Percentiles rank a stretch among this genome's conserved stretches.
Conservation (phyloP, 352 stramenopile species). For the Phytophthora litchii region DNA sequence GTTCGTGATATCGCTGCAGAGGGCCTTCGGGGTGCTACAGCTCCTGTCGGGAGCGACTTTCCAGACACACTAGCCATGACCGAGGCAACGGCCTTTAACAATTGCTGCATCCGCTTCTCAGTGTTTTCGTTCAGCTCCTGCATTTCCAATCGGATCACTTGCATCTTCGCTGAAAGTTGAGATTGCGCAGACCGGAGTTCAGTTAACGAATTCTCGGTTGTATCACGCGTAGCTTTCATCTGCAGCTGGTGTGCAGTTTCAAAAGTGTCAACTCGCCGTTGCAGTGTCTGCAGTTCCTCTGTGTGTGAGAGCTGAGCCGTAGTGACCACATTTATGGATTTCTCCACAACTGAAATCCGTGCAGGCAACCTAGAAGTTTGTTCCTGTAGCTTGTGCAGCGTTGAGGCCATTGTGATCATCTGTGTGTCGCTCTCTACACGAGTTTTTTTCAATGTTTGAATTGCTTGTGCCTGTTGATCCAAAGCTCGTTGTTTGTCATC, state of each 20-base stretch:
- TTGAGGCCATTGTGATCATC: slow-evolving; percentile 15
- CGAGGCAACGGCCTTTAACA: slow-evolving; percentile 28
- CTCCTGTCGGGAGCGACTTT: slow-evolving; percentile 5
- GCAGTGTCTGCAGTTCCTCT: slow-evolving; percentile 21
- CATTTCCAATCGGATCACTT: slow-evolving; percentile 49
- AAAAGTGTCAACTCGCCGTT: slow-evolving; percentile 35
- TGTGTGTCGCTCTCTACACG: slow-evolving; percentile 24
- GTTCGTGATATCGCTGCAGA: slow-evolving; percentile 7
- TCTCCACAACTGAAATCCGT: slow-evolving; percentile 35
- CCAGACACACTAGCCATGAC: not conserved
- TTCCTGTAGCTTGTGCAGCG: slow-evolving; percentile 36
- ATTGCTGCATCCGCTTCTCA: slow-evolving; percentile 38
- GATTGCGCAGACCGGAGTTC: slow-evolving; percentile 29
- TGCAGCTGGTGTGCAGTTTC: slow-evolving; percentile 33
- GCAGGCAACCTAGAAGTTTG: slow-evolving; percentile 27
- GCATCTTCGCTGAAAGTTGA: slow-evolving; percentile 49
- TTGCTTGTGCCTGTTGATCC: slow-evolving; percentile 30
- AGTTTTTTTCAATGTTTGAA: slow-evolving; percentile 30
- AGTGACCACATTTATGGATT: slow-evolving; percentile 10
- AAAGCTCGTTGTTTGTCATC: slow-evolving; percentile 44
- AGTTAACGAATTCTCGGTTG: slow-evolving; percentile 31
- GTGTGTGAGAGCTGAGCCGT: slow-evolving; percentile 19
- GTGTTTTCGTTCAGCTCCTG: slow-evolving; percentile 39
- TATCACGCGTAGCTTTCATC: slow-evolving; percentile 22
- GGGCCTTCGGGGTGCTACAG: slow-evolving; percentile 15